Evolutionary conservation across 306 rosid species (phyloP).

Genomic region (Sindora glabra): DNA sequence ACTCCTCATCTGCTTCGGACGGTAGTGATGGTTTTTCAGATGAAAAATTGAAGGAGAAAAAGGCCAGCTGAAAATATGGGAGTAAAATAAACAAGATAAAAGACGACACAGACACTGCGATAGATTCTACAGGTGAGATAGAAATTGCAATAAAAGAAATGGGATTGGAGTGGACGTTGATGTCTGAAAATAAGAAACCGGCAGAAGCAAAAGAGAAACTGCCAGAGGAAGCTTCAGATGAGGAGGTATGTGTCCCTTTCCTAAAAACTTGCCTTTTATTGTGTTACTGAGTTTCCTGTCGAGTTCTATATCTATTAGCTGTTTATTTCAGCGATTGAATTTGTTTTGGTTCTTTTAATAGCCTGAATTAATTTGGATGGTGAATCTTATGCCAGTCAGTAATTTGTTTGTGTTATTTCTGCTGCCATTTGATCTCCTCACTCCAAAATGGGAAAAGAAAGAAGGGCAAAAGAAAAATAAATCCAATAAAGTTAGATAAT

Average conservation of each 20-base stretch:
- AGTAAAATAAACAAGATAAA: slow-evolving; percentile 24
- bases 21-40: slow-evolving; percentile 19
- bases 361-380: not conserved
- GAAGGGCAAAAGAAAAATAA: no score
- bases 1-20: slow-evolving; percentile 17
- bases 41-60: not conserved
- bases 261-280: not conserved
- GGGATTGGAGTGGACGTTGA: slow-evolving; percentile 96
- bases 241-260: slow-evolving; percentile 44
- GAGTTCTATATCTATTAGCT: not conserved
- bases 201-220: slow-evolving; percentile 25
- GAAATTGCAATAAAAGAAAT: slow-evolving; percentile 69
- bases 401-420: not conserved
- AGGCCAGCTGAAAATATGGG: slow-evolving; percentile 10
- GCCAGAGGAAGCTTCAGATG: slow-evolving; percentile 36
- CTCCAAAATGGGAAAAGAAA: no score
- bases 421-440: not conserved
- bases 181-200: slow-evolving; percentile 48
- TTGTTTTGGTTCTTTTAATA: not conserved
- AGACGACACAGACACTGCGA: slow-evolving; percentile 8
- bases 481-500: no score
- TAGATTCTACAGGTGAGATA: slow-evolving; percentile 25
- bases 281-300: not conserved
- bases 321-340: not conserved
- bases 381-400: not conserved